phyloP scores from a whole-genome alignment of 306 rosid genomes.

The Herpetospermum pedunculosum region DNA sequence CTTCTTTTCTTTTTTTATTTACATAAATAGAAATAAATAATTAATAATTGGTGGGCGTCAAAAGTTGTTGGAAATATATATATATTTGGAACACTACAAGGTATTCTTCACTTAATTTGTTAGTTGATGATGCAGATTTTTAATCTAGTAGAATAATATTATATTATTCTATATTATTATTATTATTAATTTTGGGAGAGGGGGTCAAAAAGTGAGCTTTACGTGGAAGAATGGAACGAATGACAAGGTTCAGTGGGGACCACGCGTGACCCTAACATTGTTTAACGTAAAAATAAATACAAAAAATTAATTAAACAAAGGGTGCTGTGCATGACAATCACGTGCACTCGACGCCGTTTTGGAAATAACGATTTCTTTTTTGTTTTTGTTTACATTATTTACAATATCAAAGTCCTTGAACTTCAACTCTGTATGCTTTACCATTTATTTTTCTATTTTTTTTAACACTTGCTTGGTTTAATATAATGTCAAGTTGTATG shows the following conservation, averaged over 20 bases:
- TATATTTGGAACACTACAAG: background rate
- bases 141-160: background rate
- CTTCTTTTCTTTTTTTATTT: background rate
- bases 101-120: background rate
- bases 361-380: background rate
- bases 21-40: background rate
- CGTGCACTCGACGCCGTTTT: constrained; percentile 2
- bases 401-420: background rate
- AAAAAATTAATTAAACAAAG: no score
- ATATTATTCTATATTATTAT: background rate
- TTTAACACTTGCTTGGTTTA: background rate
- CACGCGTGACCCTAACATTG: constrained; percentile 1
- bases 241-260: background rate
- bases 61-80: background rate
- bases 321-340: background rate
- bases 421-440: background rate
- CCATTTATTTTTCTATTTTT: background rate
- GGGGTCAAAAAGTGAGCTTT: background rate
- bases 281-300: background rate
- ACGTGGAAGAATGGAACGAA: background rate
- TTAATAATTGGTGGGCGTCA: background rate
- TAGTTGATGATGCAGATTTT: background rate
- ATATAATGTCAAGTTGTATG: background rate
- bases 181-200: background rate
- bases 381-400: background rate